A percentile compares a stretch with the other conserved stretches of the same genome.
phyloP scores from a whole-genome alignment of 768 basidiomycete species.

The Psilocybe cyanescens region DNA sequence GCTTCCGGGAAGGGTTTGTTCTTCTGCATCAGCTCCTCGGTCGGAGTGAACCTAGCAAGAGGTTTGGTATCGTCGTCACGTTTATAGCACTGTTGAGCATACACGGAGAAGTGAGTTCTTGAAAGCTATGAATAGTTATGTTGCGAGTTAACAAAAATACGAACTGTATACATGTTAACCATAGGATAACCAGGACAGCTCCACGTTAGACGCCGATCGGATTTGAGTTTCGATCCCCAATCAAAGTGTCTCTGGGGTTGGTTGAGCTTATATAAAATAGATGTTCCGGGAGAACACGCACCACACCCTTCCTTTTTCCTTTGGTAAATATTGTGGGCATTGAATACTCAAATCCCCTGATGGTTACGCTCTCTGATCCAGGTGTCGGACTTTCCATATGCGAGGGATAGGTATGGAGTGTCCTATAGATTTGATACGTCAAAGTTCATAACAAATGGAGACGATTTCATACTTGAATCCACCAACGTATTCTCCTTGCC shows the following conservation, averaged over 20 bases:
- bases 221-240: neutral
- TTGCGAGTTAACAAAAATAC: neutral
- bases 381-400: neutral
- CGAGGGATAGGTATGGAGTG: neutral
- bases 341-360: neutral
- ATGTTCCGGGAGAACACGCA: neutral
- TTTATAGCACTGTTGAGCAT: neutral
- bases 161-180: neutral
- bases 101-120: neutral
- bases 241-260: neutral
- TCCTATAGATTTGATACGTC: too few species aligned
- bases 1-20: neutral
- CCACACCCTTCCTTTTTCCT: neutral
- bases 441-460: too few species aligned
- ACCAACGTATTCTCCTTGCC: constrained; percentile 16
- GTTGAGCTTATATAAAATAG: too few species aligned
- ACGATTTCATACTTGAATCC: constrained; percentile 19
- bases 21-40: neutral
- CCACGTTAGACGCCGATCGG: neutral
- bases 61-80: neutral
- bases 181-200: neutral
- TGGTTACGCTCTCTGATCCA: neutral
- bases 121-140: too few species aligned
- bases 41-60: neutral
- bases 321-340: neutral